A percentile compares a stretch with the other conserved stretches of the same genome.
Evolutionary conservation across 73 alveolate genomes (phyloP).

Genomic region (Uronychia setigera): DNA sequence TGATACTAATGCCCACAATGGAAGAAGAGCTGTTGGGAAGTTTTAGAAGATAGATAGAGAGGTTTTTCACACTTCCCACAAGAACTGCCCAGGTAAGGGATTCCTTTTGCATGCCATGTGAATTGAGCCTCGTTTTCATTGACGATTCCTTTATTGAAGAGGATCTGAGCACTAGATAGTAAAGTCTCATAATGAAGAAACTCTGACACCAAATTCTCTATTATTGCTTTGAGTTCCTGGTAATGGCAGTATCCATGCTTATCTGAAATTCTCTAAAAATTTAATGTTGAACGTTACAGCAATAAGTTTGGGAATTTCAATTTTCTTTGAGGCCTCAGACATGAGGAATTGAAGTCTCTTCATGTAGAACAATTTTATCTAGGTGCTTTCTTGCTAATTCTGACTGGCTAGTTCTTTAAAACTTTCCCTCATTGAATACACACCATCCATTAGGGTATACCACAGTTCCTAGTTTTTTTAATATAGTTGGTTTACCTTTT

Average conservation of each 20-base stretch:
- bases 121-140: background rate
- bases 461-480: slow-evolving; percentile 3
- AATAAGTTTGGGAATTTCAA: slow-evolving; percentile 15
- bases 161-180: background rate
- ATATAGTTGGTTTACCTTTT: background rate
- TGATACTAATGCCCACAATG: background rate
- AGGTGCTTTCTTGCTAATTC: background rate
- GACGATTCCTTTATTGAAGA: background rate
- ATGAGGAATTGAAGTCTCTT: slow-evolving; percentile 41
- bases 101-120: background rate
- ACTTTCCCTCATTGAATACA: slow-evolving; percentile 8
- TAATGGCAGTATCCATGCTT: slow-evolving; percentile 6
- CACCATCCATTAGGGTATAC: slow-evolving; percentile 25
- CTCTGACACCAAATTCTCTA: slow-evolving; percentile 36
- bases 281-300: slow-evolving; percentile 26
- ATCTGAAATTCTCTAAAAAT: slow-evolving; percentile 5
- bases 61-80: background rate
- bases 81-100: background rate
- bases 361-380: slow-evolving; percentile 23
- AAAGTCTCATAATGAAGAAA: slow-evolving; percentile 1
- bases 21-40: background rate
- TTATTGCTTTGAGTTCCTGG: slow-evolving; percentile 32
- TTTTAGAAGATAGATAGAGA: background rate
- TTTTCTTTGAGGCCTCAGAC: slow-evolving; percentile 31
- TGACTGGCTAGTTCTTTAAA: background rate